phyloP scores from a whole-genome alignment of 2,329 filamentous ascomycete species.

The Cladosporium oxysporum region DNA sequence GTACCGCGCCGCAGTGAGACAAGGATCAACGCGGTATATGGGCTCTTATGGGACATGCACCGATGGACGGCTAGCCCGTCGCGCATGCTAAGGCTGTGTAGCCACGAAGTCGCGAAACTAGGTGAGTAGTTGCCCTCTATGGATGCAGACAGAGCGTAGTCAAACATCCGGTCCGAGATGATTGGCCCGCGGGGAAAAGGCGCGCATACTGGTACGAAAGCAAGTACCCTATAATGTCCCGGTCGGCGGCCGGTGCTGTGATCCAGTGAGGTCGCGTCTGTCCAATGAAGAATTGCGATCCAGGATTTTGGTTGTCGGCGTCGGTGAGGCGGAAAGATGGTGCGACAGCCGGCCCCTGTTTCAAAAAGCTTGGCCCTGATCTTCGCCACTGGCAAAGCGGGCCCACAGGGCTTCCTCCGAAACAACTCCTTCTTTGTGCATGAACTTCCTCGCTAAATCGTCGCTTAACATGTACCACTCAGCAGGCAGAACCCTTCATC shows the following conservation, averaged over 20 bases:
- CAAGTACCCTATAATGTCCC: conserved; percentile 16
- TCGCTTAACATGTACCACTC: background rate
- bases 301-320: background rate
- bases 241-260: conserved; percentile 16
- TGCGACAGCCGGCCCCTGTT: conserved; percentile 20
- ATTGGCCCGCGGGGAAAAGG: conserved; percentile 12
- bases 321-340: conserved; percentile 5
- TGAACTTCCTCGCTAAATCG: background rate
- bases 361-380: conserved; percentile 17
- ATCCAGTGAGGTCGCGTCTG: conserved; percentile 17
- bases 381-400: conserved; percentile 10
- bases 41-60: conserved; percentile 3
- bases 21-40: conserved; percentile 1
- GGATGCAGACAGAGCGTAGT: conserved; percentile 14
- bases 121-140: conserved; percentile 15
- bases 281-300: conserved; percentile 6
- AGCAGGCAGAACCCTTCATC: background rate
- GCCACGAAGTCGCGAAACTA: background rate
- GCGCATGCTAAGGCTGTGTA: conserved; percentile 11
- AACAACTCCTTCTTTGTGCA: conserved; percentile 14
- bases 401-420: conserved; percentile 6
- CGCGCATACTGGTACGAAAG: conserved; percentile 14
- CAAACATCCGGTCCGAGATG: conserved; percentile 3
- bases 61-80: background rate
- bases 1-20: conserved; percentile 10